Percentiles rank a stretch among this genome's conserved stretches.
Conservation (phyloP, 1,284 basidiomycete genomes). For the Fomitopsis betulina region DNA sequence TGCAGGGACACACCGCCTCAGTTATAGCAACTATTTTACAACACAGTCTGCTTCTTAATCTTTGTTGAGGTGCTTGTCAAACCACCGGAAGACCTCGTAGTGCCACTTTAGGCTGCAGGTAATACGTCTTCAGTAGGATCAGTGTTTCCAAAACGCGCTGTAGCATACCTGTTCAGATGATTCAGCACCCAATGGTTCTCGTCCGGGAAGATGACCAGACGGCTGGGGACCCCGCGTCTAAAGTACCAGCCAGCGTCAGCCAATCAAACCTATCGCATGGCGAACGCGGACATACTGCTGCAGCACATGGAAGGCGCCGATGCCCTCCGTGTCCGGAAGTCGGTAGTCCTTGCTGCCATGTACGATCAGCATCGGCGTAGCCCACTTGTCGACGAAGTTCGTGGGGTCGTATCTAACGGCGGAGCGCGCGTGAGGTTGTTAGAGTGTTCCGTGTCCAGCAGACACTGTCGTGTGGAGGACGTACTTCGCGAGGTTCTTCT, state of each 20-base stretch:
- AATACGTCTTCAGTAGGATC: neutral
- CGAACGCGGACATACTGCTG: conserved; percentile 54
- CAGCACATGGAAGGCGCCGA: conserved; percentile 76
- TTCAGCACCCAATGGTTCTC: conserved; percentile 92
- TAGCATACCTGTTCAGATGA: conserved; percentile 61
- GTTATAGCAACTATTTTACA: no score
- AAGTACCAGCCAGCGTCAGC: neutral
- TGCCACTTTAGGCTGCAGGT: conserved; percentile 72
- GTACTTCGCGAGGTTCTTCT: conserved; percentile 52
- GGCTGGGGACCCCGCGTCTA: conserved; percentile 72
- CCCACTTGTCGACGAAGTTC: conserved; percentile 81
- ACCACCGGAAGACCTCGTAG: conserved; percentile 86
- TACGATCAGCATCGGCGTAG: conserved; percentile 79
- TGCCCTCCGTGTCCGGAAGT: conserved; percentile 78
- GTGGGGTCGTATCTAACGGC: conserved; percentile 58
- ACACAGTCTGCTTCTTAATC: neutral
- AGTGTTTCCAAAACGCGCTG: neutral
- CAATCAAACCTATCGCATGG: conserved; percentile 15
- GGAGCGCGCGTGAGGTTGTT: neutral
- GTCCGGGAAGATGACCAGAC: conserved; percentile 87
- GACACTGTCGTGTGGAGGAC: conserved; percentile 12
- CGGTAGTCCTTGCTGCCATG: conserved; percentile 88
- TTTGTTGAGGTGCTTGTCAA: conserved; percentile 67
- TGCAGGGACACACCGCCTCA: no score
- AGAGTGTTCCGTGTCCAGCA: neutral